Evolutionary conservation across 164 flowering plant species (phyloP).

Genomic region (Protea cynaroides): DNA sequence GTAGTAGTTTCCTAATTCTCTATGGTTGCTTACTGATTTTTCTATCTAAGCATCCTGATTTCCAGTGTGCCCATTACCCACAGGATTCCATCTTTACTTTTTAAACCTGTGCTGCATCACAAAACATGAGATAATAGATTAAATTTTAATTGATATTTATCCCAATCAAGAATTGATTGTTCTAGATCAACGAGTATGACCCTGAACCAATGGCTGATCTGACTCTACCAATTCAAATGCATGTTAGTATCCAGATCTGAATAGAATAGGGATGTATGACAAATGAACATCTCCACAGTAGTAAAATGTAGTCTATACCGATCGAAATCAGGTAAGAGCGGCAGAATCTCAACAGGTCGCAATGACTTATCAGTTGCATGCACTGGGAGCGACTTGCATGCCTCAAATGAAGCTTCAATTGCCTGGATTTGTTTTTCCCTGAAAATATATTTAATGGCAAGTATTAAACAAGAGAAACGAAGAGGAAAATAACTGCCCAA

Average conservation of each 20-base stretch:
- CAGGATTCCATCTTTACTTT: too few species aligned
- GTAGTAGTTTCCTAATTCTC: too few species aligned
- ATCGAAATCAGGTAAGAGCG: slow-evolving; percentile 81
- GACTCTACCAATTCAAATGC: too few species aligned
- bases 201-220: not conserved
- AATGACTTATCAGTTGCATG: slow-evolving; percentile 68
- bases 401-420: slow-evolving; percentile 86
- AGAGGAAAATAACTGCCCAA: not conserved
- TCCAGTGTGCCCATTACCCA: too few species aligned
- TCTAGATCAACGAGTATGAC: not conserved
- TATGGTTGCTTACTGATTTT: too few species aligned
- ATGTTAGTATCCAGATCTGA: not conserved
- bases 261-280: not conserved
- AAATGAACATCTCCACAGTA: not conserved
- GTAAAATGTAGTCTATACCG: slow-evolving; percentile 39
- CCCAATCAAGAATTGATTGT: not conserved
- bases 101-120: too few species aligned
- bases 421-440: slow-evolving; percentile 86
- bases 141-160: too few species aligned
- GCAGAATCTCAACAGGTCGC: slow-evolving; percentile 71
- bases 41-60: too few species aligned
- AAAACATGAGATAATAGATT: too few species aligned
- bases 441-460: slow-evolving; percentile 11
- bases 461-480: not conserved
- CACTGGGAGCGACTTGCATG: slow-evolving; percentile 67